Percentiles rank a stretch among this genome's conserved stretches.
These are phyloP conservation scores for Aspergillus affinis DNA, from an alignment of 495 filamentous ascomycete species.

Conservation along the genomic window DNA sequence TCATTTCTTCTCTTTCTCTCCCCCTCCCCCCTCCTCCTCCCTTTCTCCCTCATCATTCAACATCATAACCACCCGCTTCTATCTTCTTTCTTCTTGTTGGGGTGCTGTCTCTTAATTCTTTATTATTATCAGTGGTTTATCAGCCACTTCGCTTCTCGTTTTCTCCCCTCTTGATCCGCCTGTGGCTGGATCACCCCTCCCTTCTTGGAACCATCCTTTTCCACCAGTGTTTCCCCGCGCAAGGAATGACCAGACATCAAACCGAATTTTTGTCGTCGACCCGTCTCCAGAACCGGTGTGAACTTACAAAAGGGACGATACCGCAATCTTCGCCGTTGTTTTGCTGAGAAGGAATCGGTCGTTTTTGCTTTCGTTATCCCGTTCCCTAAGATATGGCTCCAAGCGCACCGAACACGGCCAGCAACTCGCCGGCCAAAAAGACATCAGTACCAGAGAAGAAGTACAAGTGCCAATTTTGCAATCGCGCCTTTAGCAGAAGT, in stretches of 20 bases:
- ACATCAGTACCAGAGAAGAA: constrained; percentile 83
- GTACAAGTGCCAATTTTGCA: constrained; percentile 99
- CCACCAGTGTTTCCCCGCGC: constrained; percentile 34
- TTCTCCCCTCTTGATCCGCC: constrained; percentile 42
- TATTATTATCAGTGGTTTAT: constrained; percentile 17
- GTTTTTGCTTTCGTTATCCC: constrained; percentile 27
- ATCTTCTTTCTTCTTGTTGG: constrained; percentile 30
- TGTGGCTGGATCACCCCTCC: constrained; percentile 49
- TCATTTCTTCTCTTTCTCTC: constrained; percentile 26
- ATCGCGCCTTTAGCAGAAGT: constrained; percentile 92
- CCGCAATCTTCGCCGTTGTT: constrained; percentile 39
- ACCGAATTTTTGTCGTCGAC: constrained; percentile 47
- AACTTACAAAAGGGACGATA: constrained; percentile 54
- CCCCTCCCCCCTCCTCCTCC: constrained; percentile 31
- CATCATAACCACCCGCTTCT: constrained; percentile 38
- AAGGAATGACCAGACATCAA: constrained; percentile 53
- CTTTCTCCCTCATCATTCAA: constrained; percentile 36
- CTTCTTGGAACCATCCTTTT: constrained; percentile 36
- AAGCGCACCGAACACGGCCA: constrained; percentile 64
- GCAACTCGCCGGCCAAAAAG: constrained; percentile 56
- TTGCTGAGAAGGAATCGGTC: constrained; percentile 43
- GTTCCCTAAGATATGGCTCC: constrained; percentile 45
- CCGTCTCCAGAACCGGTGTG: constrained; percentile 51
- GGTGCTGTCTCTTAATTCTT: constrained; percentile 37
- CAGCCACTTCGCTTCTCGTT: constrained; percentile 38